These are phyloP conservation scores for Termitomyces sp. DNA, from an alignment of 768 basidiomycete species.

Conservation along the genomic window DNA sequence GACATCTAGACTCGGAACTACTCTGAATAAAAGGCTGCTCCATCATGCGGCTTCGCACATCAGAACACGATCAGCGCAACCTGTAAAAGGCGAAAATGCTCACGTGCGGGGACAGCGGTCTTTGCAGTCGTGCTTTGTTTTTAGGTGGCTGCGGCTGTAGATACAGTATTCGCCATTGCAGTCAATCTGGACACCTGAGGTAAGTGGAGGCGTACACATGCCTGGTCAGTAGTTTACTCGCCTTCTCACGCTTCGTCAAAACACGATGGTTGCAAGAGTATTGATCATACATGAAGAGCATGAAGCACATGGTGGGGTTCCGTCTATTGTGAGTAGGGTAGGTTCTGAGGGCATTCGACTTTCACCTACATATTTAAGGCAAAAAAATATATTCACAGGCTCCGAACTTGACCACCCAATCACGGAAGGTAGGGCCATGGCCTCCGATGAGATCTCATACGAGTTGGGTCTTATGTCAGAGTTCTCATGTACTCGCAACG, in stretches of 20 bases:
- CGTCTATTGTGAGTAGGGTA: background rate
- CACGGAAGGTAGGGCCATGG: background rate
- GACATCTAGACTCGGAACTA: conserved; percentile 4
- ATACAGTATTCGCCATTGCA: conserved; percentile 35
- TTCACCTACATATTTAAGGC: background rate
- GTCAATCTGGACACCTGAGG: conserved; percentile 33
- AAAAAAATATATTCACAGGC: background rate
- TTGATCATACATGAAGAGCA: conserved; percentile 25
- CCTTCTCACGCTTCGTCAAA: conserved; percentile 26
- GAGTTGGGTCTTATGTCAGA: background rate
- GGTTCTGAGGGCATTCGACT: background rate
- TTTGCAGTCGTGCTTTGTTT: conserved; percentile 28
- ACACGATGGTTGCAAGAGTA: conserved; percentile 26
- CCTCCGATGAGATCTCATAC: background rate
- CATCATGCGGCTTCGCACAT: conserved; percentile 4
- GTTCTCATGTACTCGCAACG: background rate
- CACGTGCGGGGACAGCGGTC: conserved; percentile 32
- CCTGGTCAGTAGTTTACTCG: conserved; percentile 10
- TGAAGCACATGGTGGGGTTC: conserved; percentile 21
- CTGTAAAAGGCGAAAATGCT: conserved; percentile 8
- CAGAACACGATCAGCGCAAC: background rate
- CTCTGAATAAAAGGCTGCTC: conserved; percentile 9
- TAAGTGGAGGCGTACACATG: background rate
- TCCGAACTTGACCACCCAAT: background rate
- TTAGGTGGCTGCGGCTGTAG: conserved; percentile 31